Evolutionary conservation across 805 yeast species (phyloP).

Genomic region (Saitoella complicata): DNA sequence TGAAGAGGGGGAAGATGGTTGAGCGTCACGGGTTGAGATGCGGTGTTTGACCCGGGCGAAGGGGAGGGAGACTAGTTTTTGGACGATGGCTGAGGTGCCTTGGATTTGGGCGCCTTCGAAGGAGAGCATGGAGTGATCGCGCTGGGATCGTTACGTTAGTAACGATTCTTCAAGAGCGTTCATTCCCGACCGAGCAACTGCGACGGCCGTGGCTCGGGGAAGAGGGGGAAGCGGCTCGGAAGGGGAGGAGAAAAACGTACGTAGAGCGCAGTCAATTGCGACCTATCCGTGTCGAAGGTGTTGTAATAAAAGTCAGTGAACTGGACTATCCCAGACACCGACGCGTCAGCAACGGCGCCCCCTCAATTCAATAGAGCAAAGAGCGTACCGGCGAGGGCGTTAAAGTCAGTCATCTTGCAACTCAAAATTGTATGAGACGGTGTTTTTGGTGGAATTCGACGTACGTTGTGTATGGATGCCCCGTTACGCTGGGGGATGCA

Average conservation of each 20-base stretch:
- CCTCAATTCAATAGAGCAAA: too few relatives aligned
- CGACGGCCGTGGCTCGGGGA: too few relatives aligned
- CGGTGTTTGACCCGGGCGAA: constrained; percentile 87
- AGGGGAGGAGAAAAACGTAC: constrained; percentile 17
- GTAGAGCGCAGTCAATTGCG: constrained; percentile 82
- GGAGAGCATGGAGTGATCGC: constrained; percentile 95
- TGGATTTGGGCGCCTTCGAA: constrained; percentile 89
- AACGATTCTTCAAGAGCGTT: background rate
- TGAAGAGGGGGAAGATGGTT: constrained; percentile 85
- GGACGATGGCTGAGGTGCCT: constrained; percentile 86
- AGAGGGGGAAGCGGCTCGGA: too few relatives aligned
- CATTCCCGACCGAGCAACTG: background rate
- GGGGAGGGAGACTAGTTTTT: constrained; percentile 69
- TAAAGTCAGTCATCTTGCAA: too few relatives aligned
- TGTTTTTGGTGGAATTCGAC: too few relatives aligned
- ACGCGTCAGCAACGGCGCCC: too few relatives aligned
- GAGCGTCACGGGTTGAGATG: constrained; percentile 91
- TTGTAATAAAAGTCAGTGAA: constrained; percentile 90
- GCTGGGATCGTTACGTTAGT: constrained; percentile 21
- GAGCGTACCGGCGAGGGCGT: too few relatives aligned
- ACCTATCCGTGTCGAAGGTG: constrained; percentile 84
- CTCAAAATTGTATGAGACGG: too few relatives aligned
- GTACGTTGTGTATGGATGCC: too few relatives aligned
- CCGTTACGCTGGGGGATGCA: too few relatives aligned
- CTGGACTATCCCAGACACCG: constrained; percentile 18